Evolutionary conservation across 129 eudicot species (phyloP), one percentile per base, ranked within the genome.

Genomic region (Oenanthe sinensis): DNA sequence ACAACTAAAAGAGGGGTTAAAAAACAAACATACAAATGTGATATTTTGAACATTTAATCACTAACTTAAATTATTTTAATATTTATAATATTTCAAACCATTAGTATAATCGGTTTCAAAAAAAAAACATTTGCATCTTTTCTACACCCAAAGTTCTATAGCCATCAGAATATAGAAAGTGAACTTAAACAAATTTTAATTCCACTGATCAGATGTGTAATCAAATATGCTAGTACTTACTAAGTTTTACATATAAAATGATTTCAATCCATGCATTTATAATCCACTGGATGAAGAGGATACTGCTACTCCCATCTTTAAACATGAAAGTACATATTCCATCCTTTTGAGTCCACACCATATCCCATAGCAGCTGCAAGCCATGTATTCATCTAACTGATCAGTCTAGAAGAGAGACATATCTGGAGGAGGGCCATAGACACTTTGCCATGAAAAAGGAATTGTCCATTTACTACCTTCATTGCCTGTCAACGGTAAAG

Each of bases 381-480:
- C 22, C 11, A 4, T 19, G 43, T 4, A 6, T 50, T 49, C 69
- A 45, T 60, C 16, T 42, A 82, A 79, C 50, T 26, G 48, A 26
- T 36, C 58, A 68, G 79, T 60, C 83, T 91, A 95, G 76, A 95
- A 95, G 40, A 95, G 84, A 16, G 92, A 81, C 92, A 90, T 83
- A 78, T 95, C 99, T 65, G 97, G 96, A 63, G 99, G 99, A 8
- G 99, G 99, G 67, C 99, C 99, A 50, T 95, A 95, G 22, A 95
- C 94, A 80, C 96, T 96, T 87, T 90, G 89, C 97, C 99, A 96
- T 62, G 97, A 96, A 77, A 86, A 87, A 4, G 97, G 96, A 65
- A 86, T 80, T 74, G 84, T 82, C 99, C 99, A 96, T 80, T 80
- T 85, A 14, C 86, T 85, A 52, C 87, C 91, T 83, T 80, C 92